Evolutionary conservation across 2,329 filamentous ascomycete genomes (phyloP).

Genomic region (Fusarium sp.): DNA sequence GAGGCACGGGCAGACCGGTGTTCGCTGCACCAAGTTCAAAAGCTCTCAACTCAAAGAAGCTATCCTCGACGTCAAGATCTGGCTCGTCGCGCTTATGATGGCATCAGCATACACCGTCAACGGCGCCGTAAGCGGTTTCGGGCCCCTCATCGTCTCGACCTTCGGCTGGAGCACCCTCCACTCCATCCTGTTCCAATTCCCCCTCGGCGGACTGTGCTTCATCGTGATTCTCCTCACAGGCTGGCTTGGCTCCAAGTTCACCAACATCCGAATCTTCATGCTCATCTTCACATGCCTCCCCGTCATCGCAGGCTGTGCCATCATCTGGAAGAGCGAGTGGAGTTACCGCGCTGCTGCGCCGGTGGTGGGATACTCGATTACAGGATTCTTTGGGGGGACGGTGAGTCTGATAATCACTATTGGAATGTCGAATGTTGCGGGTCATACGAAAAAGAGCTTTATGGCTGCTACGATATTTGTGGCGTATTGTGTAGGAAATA

Average conservation of each 20-base stretch:
- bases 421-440: constrained; percentile 74
- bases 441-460: constrained; percentile 81
- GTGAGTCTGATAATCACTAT: constrained; percentile 67
- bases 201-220: constrained; percentile 74
- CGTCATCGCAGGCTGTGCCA: constrained; percentile 76
- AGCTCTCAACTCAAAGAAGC: constrained; percentile 66
- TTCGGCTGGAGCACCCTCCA: constrained; percentile 73
- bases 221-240: constrained; percentile 73
- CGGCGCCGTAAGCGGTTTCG: constrained; percentile 76
- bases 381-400: constrained; percentile 77
- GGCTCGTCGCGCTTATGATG: constrained; percentile 74
- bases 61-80: constrained; percentile 68
- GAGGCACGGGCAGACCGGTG: constrained; percentile 69
- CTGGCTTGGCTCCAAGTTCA: constrained; percentile 67
- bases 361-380: constrained; percentile 76
- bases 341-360: constrained; percentile 71
- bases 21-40: constrained; percentile 70
- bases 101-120: constrained; percentile 77
- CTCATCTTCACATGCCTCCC: constrained; percentile 74
- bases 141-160: constrained; percentile 75
- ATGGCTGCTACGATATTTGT: constrained; percentile 80
- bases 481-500: constrained; percentile 79
- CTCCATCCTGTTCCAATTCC: constrained; percentile 79
- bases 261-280: constrained; percentile 72
- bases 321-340: constrained; percentile 79